These are phyloP conservation scores for Xylaria grammica DNA, from an alignment of 495 filamentous ascomycete species.

Conservation along the genomic window DNA sequence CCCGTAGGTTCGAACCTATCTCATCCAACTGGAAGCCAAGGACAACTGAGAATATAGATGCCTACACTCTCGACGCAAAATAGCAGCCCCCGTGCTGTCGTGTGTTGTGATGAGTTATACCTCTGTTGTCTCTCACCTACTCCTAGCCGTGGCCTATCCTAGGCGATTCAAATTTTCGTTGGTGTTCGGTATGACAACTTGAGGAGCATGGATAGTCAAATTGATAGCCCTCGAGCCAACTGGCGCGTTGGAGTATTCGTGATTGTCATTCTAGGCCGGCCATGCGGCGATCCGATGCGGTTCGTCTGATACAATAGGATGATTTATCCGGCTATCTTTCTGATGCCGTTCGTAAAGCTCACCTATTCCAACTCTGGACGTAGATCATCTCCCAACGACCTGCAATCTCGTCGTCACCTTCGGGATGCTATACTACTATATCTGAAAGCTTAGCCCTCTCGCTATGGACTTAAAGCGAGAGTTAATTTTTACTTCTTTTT, in stretches of 20 bases:
- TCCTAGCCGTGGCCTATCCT: background rate
- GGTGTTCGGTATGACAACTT: background rate
- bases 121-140: background rate
- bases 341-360: constrained; percentile 30
- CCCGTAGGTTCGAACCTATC: background rate
- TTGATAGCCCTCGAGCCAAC: background rate
- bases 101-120: background rate
- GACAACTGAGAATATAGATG: background rate
- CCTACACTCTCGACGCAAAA: background rate
- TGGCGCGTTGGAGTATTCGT: background rate
- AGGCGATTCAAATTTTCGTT: background rate
- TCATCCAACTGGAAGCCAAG: background rate
- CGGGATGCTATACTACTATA: constrained; percentile 20
- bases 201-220: background rate
- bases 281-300: constrained; percentile 32
- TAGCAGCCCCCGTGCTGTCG: background rate
- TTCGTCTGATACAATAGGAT: constrained; percentile 42
- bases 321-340: constrained; percentile 40
- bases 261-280: constrained; percentile 1
- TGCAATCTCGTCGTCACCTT: constrained; percentile 16
- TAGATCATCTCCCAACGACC: constrained; percentile 9
- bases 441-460: constrained; percentile 27
- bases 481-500: constrained; percentile 20
- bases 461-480: constrained; percentile 22
- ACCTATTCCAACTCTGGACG: constrained; percentile 12